A percentile compares a stretch with the other conserved stretches of the same genome.
Evolutionary conservation across 2,329 filamentous ascomycete genomes (phyloP).

Genomic region (Cordyceps farinosa): DNA sequence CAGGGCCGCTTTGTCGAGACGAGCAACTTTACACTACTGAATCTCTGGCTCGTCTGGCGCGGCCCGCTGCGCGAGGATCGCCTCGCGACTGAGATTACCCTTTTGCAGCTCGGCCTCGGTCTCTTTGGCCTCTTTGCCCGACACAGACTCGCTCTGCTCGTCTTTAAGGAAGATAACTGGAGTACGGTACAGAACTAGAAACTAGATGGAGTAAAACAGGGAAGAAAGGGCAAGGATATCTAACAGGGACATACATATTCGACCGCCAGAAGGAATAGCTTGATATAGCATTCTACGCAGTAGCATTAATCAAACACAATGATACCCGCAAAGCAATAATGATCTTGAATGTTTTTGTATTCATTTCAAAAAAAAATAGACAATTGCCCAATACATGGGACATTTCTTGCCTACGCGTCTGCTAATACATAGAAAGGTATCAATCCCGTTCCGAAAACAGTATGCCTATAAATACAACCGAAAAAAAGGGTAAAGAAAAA

Average conservation of each 20-base stretch:
- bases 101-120: constrained; percentile 73
- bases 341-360: constrained; percentile 1
- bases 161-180: constrained; percentile 89
- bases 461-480: constrained; percentile 21
- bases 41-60: constrained; percentile 94
- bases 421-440: constrained; percentile 1
- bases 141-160: constrained; percentile 78
- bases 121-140: constrained; percentile 80
- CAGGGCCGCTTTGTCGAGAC: constrained; percentile 72
- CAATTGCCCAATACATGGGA: background rate
- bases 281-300: background rate
- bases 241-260: background rate
- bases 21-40: constrained; percentile 88
- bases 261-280: background rate
- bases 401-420: background rate
- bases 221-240: background rate
- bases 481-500: constrained; percentile 14
- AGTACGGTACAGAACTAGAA: constrained; percentile 31
- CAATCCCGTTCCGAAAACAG: constrained; percentile 9
- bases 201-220: constrained; percentile 7
- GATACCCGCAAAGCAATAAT: background rate
- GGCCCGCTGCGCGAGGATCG: constrained; percentile 86
- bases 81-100: constrained; percentile 73
- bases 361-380: constrained; percentile 6
- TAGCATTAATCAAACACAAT: constrained; percentile 2